A percentile compares a stretch with the other conserved stretches of the same genome.
Evolutionary conservation across 768 basidiomycete genomes (phyloP).

Genomic region (Clitopilus passeckerianus): DNA sequence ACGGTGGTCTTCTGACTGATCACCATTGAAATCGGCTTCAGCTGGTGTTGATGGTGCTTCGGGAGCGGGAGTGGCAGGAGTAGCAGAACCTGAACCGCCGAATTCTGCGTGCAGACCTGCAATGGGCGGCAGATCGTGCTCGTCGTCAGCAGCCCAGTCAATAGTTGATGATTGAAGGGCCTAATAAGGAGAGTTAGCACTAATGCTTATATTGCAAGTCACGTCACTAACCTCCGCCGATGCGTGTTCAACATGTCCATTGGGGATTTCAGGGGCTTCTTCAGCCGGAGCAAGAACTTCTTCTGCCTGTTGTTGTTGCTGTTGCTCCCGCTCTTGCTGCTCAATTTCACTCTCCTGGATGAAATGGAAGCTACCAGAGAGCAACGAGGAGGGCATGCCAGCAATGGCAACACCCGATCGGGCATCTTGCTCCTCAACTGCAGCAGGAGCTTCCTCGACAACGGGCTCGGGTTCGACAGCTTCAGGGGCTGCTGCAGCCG

Average conservation of each 20-base stretch:
- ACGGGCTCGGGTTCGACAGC: constrained; percentile 26
- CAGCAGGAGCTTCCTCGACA: constrained; percentile 24
- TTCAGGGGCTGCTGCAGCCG: neutral
- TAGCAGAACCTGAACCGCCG: constrained; percentile 68
- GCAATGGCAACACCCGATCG: constrained; percentile 30
- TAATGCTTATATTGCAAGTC: neutral
- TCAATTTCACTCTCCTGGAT: constrained; percentile 82
- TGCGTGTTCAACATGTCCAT: constrained; percentile 10
- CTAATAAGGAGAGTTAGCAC: constrained; percentile 1
- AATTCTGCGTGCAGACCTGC: constrained; percentile 73
- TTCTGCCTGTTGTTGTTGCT: no score
- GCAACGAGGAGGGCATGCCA: constrained; percentile 33
- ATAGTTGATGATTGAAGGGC: constrained; percentile 32
- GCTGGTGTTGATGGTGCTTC: constrained; percentile 22
- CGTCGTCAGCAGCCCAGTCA: constrained; percentile 85
- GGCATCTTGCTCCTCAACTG: constrained; percentile 15
- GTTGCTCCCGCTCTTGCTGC: constrained; percentile 8
- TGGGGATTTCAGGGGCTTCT: constrained; percentile 7
- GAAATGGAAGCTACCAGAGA: constrained; percentile 65
- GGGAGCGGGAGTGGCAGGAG: constrained; percentile 39
- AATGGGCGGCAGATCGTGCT: constrained; percentile 72
- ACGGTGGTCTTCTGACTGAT: constrained; percentile 15
- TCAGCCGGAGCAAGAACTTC: neutral
- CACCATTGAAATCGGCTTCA: constrained; percentile 22
- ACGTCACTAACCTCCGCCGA: constrained; percentile 8